Base-by-base conservation (phyloP, 2,329 filamentous ascomycete genomes). In the Colletotrichum kahawae region DNA sequence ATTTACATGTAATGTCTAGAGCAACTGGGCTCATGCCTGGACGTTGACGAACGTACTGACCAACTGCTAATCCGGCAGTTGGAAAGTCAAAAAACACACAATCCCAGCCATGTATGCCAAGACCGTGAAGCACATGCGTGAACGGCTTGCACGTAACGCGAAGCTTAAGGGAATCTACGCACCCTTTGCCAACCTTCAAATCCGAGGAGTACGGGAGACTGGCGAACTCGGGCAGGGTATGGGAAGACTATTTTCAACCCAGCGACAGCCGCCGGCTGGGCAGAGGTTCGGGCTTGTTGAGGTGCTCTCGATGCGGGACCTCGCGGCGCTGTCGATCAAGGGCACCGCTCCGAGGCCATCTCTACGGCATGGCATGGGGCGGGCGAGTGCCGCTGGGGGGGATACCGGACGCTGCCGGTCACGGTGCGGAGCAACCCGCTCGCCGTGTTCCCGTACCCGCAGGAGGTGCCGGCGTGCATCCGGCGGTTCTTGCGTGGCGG, bases 231-330 rank as follows among this genome's bases (percentile, higher is more conserved):
- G 77, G 79, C 29, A 77, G 59, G 34, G 66, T 78, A 24, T 79
- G 78, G 78, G 78, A 80, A 70, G 73, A 79, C 31, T 76, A 77
- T 57, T 78, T 78, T 65, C 67, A 72, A 27, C 79, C 78, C 60
- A 59, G 43, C 34, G 70, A 78, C 48, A 65, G 57, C 54, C 51
- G 21, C 27, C n/a, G 57, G 16, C 68, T 38, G 31, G 70, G 69
- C 56, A 67, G 9, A 2, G 65, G 21, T 70, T 77, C 16, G 56
- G 63, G 7, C 57, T n/a, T 4, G 38, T 33, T 21, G 63, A 43
- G 21, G 62, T 78, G 38, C 59, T 18, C 7, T 66, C 75, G 13
- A 51, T 62, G 18, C 69, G 77, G 57, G 68, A 59, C 34, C 67
- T 73, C 24, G 56, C 75, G 36, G 70, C 65, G 24, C 48, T 67